These are phyloP conservation scores for Leishmania major DNA, from an alignment of 208 protist species.

Conservation along the genomic window DNA sequence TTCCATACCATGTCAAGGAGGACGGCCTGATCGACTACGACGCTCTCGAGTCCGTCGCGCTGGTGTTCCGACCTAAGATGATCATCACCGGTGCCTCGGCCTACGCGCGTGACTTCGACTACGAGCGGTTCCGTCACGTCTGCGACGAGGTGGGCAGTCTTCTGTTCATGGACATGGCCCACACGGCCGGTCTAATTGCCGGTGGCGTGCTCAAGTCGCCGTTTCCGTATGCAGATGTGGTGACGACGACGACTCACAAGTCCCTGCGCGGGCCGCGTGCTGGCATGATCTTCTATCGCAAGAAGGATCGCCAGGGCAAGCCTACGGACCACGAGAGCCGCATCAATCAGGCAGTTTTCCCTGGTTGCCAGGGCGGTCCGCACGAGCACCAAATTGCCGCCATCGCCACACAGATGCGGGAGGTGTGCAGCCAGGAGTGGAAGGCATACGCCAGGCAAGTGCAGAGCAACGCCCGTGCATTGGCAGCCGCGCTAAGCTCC, in stretches of 20 bases:
- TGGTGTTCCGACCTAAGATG: conserved; percentile 95
- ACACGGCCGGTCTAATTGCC: conserved; percentile 96
- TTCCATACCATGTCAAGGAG: conserved; percentile 95
- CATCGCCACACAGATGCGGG: conserved; percentile 95
- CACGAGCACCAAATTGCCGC: conserved; percentile 98
- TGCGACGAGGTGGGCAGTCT: conserved; percentile 90
- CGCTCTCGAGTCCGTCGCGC: conserved; percentile 80
- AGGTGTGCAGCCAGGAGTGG: conserved; percentile 94
- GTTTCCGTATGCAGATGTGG: conserved; percentile 98
- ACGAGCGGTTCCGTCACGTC: conserved; percentile 87
- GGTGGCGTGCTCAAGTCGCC: conserved; percentile 83
- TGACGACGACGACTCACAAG: conserved; percentile 99
- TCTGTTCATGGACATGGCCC: conserved; percentile 99
- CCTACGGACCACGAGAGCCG: conserved; percentile 89
- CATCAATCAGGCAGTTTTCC: conserved; percentile 99
- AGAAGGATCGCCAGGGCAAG: conserved; percentile 73
- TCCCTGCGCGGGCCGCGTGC: conserved; percentile 98
- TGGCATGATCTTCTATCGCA: conserved; percentile 98
- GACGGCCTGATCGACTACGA: conserved; percentile 98
- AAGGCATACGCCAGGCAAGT: conserved; percentile 94
- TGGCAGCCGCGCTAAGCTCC: conserved; percentile 82
- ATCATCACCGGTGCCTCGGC: conserved; percentile 97
- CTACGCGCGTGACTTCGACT: conserved; percentile 98
- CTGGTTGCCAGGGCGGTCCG: conserved; percentile 97
- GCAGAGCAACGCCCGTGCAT: conserved; percentile 81